A percentile compares a stretch with the other conserved stretches of the same genome.
phyloP scores from a whole-genome alignment of 2,329 filamentous ascomycete species.

The Alternaria metachromatica region DNA sequence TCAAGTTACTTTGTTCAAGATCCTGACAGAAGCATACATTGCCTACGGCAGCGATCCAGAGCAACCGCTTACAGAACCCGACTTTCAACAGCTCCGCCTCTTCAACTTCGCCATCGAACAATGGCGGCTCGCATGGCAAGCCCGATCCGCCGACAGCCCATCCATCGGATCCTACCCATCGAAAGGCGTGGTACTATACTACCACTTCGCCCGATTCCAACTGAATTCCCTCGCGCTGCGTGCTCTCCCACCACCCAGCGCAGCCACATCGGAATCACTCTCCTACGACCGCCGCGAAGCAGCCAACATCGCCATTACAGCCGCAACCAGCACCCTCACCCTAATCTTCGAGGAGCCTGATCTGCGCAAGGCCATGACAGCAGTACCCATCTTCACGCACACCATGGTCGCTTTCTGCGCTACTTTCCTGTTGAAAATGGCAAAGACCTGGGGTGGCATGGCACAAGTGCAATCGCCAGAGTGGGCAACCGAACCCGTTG shows the following conservation, averaged over 20 bases:
- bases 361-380: conserved; percentile 50
- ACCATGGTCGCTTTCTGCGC: conserved; percentile 62
- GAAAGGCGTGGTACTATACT: conserved; percentile 60
- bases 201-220: conserved; percentile 62
- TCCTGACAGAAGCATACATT: conserved; percentile 43
- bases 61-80: conserved; percentile 46
- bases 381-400: conserved; percentile 60
- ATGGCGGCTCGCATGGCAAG: conserved; percentile 51
- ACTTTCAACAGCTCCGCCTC: conserved; percentile 48
- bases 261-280: conserved; percentile 54
- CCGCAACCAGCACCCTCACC: conserved; percentile 55
- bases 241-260: conserved; percentile 50
- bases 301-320: conserved; percentile 53
- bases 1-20: conserved; percentile 43
- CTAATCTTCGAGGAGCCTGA: conserved; percentile 56
- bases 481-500: conserved; percentile 32
- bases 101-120: conserved; percentile 55
- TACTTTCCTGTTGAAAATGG: conserved; percentile 59
- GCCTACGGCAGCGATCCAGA: conserved; percentile 43
- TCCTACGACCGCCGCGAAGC: conserved; percentile 51
- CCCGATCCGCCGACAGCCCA: conserved; percentile 36
- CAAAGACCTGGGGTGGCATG: conserved; percentile 53
- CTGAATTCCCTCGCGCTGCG: conserved; percentile 58
- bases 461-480: conserved; percentile 36
- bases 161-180: conserved; percentile 49